Evolutionary conservation across 306 rosid genomes (phyloP).

Genomic region (Argentina anserina): DNA sequence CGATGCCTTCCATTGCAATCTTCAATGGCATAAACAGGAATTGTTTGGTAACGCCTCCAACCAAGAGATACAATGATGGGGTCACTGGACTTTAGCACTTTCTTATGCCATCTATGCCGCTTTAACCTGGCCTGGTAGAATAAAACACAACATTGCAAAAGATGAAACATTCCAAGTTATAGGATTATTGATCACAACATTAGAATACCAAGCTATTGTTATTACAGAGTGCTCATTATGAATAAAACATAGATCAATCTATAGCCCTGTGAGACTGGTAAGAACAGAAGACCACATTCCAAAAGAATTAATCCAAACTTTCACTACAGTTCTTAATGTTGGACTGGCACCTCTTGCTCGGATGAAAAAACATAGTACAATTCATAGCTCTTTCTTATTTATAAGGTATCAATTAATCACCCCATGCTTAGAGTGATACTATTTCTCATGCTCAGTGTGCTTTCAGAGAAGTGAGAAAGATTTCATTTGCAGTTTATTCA

Average conservation of each 20-base stretch:
- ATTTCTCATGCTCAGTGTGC: neutral
- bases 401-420: neutral
- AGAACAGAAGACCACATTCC: too few species aligned
- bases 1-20: conserved; percentile 84
- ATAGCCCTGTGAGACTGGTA: too few species aligned
- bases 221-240: neutral
- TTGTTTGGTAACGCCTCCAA: conserved; percentile 97
- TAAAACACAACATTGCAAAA: neutral
- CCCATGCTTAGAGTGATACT: neutral
- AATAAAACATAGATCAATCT: neutral
- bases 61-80: conserved; percentile 87
- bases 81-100: conserved; percentile 83
- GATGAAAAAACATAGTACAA: neutral
- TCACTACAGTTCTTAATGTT: too few species aligned
- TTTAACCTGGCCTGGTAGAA: conserved; percentile 75
- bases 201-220: neutral
- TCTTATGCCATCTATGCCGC: conserved; percentile 93
- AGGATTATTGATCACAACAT: neutral
- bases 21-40: conserved; percentile 83
- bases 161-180: neutral
- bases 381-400: neutral
- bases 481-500: too few species aligned
- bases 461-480: neutral
- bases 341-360: neutral
- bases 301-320: too few species aligned